phyloP scores from a whole-genome alignment of 306 rosid species.

The Comarum palustre region DNA sequence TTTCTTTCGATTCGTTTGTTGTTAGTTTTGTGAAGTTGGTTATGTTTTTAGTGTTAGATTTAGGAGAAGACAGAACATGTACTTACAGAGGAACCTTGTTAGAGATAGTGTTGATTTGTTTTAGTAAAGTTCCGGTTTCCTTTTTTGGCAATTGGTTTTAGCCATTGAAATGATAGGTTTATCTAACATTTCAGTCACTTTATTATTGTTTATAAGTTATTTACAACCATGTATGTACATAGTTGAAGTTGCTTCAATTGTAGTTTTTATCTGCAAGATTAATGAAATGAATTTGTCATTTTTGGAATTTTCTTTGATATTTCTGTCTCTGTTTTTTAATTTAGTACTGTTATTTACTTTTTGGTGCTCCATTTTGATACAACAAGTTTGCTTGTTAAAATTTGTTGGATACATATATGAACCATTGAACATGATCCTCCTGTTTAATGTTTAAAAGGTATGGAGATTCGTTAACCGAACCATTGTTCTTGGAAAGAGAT shows the following conservation, averaged over 20 bases:
- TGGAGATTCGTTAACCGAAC: not conserved
- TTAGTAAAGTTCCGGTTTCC: not conserved
- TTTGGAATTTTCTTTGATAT: not conserved
- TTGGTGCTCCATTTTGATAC: not conserved
- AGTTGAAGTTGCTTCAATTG: not conserved
- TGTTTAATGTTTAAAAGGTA: not conserved
- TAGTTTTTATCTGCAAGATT: not conserved
- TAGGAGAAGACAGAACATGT: constrained; percentile 26
- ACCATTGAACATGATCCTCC: not conserved
- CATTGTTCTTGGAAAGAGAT: not conserved
- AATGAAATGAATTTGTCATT: not conserved
- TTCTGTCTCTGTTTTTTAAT: not conserved
- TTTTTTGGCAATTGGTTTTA: not conserved
- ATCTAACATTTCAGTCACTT: not conserved
- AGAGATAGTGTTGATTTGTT: constrained; percentile 20
- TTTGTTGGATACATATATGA: not conserved
- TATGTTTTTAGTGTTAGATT: constrained; percentile 20
- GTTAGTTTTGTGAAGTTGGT: not conserved
- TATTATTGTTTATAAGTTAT: constrained; percentile 13
- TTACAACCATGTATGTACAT: not conserved
- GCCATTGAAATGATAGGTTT: not conserved
- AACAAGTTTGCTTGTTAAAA: not conserved
- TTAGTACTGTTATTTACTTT: not conserved
- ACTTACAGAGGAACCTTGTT: constrained; percentile 19
- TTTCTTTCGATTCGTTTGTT: constrained; percentile 11